Evolutionary conservation across 2,329 filamentous ascomycete species (phyloP), one percentile per base, ranked within the genome.

Genomic region (Dichotomopilus funicola): DNA sequence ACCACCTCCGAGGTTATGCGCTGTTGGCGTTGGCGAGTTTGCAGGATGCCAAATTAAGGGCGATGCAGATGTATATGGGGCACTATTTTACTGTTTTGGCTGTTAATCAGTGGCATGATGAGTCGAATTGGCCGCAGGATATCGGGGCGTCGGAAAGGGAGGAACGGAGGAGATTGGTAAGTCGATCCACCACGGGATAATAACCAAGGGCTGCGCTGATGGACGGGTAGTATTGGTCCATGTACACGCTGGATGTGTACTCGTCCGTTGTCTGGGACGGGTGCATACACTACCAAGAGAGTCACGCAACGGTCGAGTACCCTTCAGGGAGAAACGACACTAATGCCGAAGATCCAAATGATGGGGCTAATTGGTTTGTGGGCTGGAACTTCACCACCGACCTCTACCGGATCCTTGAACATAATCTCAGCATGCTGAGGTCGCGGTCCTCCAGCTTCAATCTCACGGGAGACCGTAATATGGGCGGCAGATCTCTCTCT

Each of bases 51-150:
- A 48, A 63, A 54, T 64, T 64, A 48, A 46, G 52, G 6, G 58
- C 57, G n/a, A 65, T 64, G 63, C 59, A 65, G 47, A 64, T 62
- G 54, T 63, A 64, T 48, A 60, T 65, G 36, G 62, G 62, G 44
- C 59, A 62, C 43, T 65, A 65, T 51, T 64, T 64, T 38, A 65
- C 63, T 11, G 50, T 64, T 11, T 49, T 65, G 47, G 62, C 63
- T 13, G 57, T 64, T 52, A 63, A 65, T 52, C 54, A 62, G 54
- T 65, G 62, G 62, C 64, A 65, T 47, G 61, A 65, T 53, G 64
- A 65, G 49, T 41, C 59, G 38, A 65, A 64, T 56, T 65, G 64
- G 64, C 55, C 58, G 7, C 37, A 53, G 5, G 55, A 53, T 10
- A 50, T 64, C 10, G 36, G 51, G 6, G 13, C 49, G 7, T 52